These are phyloP conservation scores for Talaromyces sp. DNA, from an alignment of 2,329 filamentous ascomycete genomes.

Conservation along the genomic window DNA sequence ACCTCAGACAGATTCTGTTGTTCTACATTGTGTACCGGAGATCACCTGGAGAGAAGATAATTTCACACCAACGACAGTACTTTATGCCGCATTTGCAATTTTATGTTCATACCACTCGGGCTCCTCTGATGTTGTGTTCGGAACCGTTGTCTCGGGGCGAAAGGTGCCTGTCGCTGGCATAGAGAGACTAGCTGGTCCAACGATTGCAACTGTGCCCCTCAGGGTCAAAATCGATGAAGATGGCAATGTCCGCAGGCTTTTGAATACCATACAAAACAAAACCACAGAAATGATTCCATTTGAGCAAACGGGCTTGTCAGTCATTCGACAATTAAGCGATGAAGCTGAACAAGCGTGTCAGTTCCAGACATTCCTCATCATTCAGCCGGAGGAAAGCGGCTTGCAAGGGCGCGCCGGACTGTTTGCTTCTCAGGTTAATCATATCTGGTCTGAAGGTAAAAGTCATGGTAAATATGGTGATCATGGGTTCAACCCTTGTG, in stretches of 20 bases:
- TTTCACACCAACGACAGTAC: constrained; percentile 8
- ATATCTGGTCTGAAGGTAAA: constrained; percentile 1
- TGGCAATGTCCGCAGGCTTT: constrained; percentile 30
- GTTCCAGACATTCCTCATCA: constrained; percentile 39
- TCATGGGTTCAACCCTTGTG: constrained; percentile 12
- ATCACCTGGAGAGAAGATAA: not conserved
- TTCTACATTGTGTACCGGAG: not conserved
- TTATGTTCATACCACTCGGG: constrained; percentile 16
- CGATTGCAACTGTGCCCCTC: constrained; percentile 22
- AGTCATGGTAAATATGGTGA: constrained; percentile 1
- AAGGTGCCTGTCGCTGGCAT: constrained; percentile 38
- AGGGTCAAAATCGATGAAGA: constrained; percentile 41
- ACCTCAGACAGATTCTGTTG: constrained; percentile 10
- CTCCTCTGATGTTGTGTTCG: constrained; percentile 28
- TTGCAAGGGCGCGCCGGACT: not conserved
- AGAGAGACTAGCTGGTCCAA: constrained; percentile 35
- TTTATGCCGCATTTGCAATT: constrained; percentile 32
- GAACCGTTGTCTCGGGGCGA: constrained; percentile 27
- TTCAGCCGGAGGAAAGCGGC: constrained; percentile 22
- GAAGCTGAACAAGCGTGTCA: constrained; percentile 37
- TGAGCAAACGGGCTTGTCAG: constrained; percentile 53
- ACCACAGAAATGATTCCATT: constrained; percentile 54
- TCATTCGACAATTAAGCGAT: constrained; percentile 50
- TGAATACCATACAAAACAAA: constrained; percentile 30
- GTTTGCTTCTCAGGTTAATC: not conserved